Evolutionary conservation across 345 rosid species (phyloP), one percentile per base, ranked within the genome.

Genomic region (Noccaea caerulescens): DNA sequence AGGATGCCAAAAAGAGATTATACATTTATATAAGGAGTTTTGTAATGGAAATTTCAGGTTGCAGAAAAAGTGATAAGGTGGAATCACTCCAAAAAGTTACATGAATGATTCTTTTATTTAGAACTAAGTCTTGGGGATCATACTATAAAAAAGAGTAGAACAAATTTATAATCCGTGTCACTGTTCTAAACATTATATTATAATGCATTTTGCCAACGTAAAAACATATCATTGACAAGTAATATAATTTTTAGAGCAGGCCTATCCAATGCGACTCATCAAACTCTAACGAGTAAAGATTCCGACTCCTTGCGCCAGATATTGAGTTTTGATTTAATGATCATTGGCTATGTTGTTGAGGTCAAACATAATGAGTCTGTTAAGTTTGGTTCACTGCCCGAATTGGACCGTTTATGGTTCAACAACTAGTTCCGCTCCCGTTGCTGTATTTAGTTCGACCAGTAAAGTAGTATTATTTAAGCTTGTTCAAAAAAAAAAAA

Each of bases 351-450:
- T 72, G 63, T 37, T 25, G 33, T 30, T 39, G 42, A 14, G 52
- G 23, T 50, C 52, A 23, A 55, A 55, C 30, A 54, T 43, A 34
- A 53, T 20, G 57, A 53, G 76, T 44, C 69, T 63, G 39, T 18
- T 5, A 45, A 34, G 69, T 63, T 72, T 63, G 70, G 76, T 55
- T 72, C 69, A 63, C 46, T 63, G 63, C 36, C 76, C 23, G 44
- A 34, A 33, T 10, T 54, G 16, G 47, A 10, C n/a, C 10, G 4
- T 32, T 61, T 32, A 12, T 43, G 27, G 44, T 69, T 42, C 75
- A 71, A 27, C 61, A 42, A 71, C 61, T 51, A 42, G 11, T 61
- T 43, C 51, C 46, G 38, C 66, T 43, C 47, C n/a, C 23, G 6
- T 43, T 27, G n/a, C 39, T 13, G 51, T 25, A 60, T n/a, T 60